A percentile compares a stretch with the other conserved stretches of the same genome.
These are phyloP conservation scores for Alternaria panax DNA, from an alignment of 2,329 filamentous ascomycete species.

Conservation along the genomic window DNA sequence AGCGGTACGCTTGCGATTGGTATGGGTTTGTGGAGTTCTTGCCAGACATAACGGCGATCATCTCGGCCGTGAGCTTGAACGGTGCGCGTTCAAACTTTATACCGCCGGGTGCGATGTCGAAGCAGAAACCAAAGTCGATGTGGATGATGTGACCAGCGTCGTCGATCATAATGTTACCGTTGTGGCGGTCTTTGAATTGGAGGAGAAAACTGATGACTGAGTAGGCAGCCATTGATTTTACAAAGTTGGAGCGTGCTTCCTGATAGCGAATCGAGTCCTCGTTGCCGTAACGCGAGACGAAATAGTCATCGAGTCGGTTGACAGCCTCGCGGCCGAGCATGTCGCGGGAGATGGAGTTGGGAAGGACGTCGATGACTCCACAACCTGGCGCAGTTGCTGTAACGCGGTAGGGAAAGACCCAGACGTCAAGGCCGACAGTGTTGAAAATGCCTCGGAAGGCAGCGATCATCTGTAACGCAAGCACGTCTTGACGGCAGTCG, in stretches of 20 bases:
- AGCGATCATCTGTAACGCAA: conserved; percentile 96
- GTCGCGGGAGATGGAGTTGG: conserved; percentile 96
- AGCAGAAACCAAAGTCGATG: conserved; percentile 99
- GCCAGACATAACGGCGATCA: conserved; percentile 99
- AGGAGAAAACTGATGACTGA: conserved; percentile 95
- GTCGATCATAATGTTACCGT: conserved; percentile 99
- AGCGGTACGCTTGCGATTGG: conserved; percentile 86
- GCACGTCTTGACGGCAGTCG: conserved; percentile 95
- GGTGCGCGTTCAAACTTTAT: conserved; percentile 97
- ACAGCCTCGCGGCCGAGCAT: conserved; percentile 98
- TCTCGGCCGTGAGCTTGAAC: conserved; percentile 97
- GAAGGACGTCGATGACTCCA: conserved; percentile 96
- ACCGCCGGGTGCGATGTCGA: conserved; percentile 96
- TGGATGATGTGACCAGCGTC: conserved; percentile 96
- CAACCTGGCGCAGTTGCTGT: conserved; percentile 97
- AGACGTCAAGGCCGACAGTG: conserved; percentile 92
- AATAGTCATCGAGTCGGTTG: conserved; percentile 98
- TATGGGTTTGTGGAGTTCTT: conserved; percentile 51
- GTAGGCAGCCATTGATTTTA: conserved; percentile 99
- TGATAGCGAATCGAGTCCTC: conserved; percentile 96
- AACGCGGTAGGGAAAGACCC: conserved; percentile 95
- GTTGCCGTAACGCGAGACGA: conserved; percentile 94
- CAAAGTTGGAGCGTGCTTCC: conserved; percentile 93
- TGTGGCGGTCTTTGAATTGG: conserved; percentile 99
- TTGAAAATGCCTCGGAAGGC: conserved; percentile 98